These are phyloP conservation scores for Penicillium fuscoglaucum DNA, from an alignment of 2,329 filamentous ascomycete species.

Conservation along the genomic window DNA sequence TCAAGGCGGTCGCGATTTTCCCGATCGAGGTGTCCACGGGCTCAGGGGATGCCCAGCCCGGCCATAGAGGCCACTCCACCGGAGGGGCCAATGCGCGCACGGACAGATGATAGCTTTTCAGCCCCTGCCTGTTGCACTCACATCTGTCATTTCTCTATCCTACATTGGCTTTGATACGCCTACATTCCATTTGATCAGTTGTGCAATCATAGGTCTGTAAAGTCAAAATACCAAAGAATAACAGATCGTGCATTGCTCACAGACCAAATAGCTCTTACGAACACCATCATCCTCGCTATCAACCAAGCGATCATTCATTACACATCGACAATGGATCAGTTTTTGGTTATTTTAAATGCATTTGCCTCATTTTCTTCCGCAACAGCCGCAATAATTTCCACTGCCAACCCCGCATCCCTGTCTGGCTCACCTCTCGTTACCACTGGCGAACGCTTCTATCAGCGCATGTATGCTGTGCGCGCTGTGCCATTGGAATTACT, in stretches of 20 bases:
- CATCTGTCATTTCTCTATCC: neutral
- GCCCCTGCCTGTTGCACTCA: neutral
- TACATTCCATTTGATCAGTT: neutral
- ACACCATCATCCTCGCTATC: neutral
- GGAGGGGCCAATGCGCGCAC: too few relatives aligned
- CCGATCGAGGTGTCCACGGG: too few relatives aligned
- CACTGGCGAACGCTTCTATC: neutral
- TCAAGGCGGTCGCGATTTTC: too few relatives aligned
- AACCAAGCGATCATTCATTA: neutral
- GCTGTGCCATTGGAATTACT: neutral
- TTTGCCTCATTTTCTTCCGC: neutral
- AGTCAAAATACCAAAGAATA: neutral
- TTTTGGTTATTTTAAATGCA: neutral
- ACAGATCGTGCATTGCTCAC: neutral
- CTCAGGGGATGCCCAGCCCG: too few relatives aligned
- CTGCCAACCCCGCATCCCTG: neutral
- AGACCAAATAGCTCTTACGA: neutral
- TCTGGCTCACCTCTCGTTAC: neutral
- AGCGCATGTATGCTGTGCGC: neutral
- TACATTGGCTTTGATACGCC: neutral
- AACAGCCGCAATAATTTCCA: neutral
- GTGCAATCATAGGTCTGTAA: neutral
- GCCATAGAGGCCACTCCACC: too few relatives aligned
- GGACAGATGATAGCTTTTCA: too few relatives aligned
- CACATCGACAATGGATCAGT: neutral